phyloP scores from a whole-genome alignment of 2,329 filamentous ascomycete species.

The Nectriaceae sp. region DNA sequence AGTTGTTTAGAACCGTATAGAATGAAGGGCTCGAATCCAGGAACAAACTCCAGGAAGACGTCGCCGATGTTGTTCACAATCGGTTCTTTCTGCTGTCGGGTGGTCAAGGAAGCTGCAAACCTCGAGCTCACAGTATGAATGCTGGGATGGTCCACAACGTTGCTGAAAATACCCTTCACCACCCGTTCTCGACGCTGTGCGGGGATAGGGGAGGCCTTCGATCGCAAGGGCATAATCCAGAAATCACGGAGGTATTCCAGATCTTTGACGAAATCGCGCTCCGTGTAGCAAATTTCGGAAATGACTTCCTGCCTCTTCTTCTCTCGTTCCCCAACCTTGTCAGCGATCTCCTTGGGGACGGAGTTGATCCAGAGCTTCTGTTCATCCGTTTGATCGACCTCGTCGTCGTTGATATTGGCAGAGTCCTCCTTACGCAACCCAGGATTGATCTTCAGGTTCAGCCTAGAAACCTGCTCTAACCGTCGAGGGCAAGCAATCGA shows the following conservation, averaged over 20 bases:
- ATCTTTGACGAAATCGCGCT: conserved; percentile 98
- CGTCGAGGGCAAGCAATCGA: conserved; percentile 95
- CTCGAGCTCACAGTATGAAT: conserved; percentile 89
- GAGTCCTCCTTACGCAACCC: conserved; percentile 71
- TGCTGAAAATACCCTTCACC: conserved; percentile 92
- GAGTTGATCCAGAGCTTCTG: conserved; percentile 99
- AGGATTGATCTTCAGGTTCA: conserved; percentile 91
- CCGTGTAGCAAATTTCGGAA: conserved; percentile 97
- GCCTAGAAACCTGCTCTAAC: conserved; percentile 88
- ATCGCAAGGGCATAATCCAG: conserved; percentile 92
- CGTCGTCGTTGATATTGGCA: conserved; percentile 70
- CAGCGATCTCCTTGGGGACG: conserved; percentile 90
- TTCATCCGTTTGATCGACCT: conserved; percentile 81
- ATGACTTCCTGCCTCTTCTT: conserved; percentile 99
- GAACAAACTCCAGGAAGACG: conserved; percentile 89
- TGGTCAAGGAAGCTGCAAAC: conserved; percentile 84
- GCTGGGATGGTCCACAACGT: conserved; percentile 79
- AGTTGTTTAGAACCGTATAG: conserved; percentile 94
- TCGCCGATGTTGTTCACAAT: conserved; percentile 91
- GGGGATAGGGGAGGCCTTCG: conserved; percentile 83
- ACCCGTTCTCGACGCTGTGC: conserved; percentile 85
- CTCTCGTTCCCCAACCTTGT: conserved; percentile 85
- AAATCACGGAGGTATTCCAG: conserved; percentile 97
- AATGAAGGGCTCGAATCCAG: conserved; percentile 94
- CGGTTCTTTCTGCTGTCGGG: conserved; percentile 85